Evolutionary conservation across 768 basidiomycete species (phyloP).

Genomic region (Kwoniella europaea): DNA sequence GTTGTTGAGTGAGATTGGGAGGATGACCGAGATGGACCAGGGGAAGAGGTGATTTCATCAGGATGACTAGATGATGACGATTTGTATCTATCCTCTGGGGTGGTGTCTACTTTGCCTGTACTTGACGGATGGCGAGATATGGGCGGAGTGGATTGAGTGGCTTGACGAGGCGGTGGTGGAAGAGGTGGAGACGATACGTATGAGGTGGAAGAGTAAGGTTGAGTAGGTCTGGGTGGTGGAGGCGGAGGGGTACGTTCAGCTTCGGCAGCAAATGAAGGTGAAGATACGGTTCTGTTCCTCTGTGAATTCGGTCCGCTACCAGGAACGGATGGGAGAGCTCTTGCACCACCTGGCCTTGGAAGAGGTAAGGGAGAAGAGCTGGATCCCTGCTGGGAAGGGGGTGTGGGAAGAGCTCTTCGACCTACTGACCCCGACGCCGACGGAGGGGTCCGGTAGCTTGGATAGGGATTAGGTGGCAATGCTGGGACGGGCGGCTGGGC

Average conservation of each 20-base stretch:
- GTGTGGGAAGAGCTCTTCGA: conserved; percentile 33
- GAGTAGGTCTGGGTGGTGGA: conserved; percentile 15
- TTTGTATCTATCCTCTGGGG: neutral
- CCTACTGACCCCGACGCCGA: conserved; percentile 16
- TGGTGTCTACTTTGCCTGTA: neutral
- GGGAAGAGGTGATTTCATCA: neutral
- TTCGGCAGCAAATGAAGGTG: neutral
- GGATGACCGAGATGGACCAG: conserved; percentile 13
- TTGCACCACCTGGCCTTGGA: conserved; percentile 19
- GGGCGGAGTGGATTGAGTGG: conserved; percentile 1
- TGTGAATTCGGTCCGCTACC: neutral
- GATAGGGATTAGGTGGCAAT: conserved; percentile 18
- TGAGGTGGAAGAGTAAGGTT: conserved; percentile 11
- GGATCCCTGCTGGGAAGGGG: conserved; percentile 20
- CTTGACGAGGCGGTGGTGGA: conserved; percentile 8
- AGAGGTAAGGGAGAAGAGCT: conserved; percentile 25
- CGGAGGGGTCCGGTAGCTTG: conserved; percentile 6
- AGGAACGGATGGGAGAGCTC: conserved; percentile 31
- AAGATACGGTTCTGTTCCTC: neutral
- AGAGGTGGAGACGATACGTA: conserved; percentile 8
- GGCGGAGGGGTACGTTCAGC: conserved; percentile 17
- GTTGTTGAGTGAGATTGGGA: conserved; percentile 11
- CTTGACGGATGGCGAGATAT: conserved; percentile 2
- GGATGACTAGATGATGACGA: conserved; percentile 8
- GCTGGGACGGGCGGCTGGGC: conserved; percentile 22